A percentile compares a stretch with the other conserved stretches of the same genome.
Evolutionary conservation across 345 rosid species (phyloP).

Genomic region (Acer campestre): DNA sequence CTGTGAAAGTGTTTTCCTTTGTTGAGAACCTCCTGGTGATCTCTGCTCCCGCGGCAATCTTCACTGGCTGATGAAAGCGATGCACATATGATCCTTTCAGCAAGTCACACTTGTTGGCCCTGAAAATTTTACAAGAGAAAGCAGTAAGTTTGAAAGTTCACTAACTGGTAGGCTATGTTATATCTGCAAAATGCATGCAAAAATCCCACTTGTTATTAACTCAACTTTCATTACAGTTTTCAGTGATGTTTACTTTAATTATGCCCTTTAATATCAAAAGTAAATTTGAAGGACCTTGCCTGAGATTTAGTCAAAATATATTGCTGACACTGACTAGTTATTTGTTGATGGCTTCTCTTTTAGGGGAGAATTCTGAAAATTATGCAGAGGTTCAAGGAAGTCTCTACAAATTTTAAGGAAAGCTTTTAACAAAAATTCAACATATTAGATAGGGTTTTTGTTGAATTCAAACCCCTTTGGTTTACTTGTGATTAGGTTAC

Average conservation of each 20-base stretch:
- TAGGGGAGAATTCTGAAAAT: not conserved
- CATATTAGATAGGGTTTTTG: not conserved
- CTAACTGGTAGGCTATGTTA: not conserved
- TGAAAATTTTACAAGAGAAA: slow-evolving; percentile 6
- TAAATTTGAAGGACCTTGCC: not conserved
- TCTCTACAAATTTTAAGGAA: not conserved
- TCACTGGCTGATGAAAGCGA: slow-evolving; percentile 10
- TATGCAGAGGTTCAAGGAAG: not conserved
- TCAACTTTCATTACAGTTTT: not conserved
- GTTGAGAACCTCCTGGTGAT: slow-evolving; percentile 25
- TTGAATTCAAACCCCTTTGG: not conserved
- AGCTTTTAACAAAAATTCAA: not conserved
- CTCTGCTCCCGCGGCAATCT: slow-evolving; percentile 25
- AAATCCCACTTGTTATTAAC: not conserved
- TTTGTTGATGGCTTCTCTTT: not conserved
- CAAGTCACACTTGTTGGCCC: slow-evolving; percentile 21
- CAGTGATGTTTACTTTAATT: not conserved
- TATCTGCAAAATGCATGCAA: not conserved
- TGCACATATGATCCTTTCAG: slow-evolving; percentile 20
- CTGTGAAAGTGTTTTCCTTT: slow-evolving; percentile 9
- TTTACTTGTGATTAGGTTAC: not conserved
- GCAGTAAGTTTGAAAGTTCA: not conserved
- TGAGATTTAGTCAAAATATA: not conserved
- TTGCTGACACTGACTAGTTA: not conserved
- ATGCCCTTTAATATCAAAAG: no score